phyloP scores from a whole-genome alignment of 2,329 filamentous ascomycete genomes.

The Cladosporium sp. region DNA sequence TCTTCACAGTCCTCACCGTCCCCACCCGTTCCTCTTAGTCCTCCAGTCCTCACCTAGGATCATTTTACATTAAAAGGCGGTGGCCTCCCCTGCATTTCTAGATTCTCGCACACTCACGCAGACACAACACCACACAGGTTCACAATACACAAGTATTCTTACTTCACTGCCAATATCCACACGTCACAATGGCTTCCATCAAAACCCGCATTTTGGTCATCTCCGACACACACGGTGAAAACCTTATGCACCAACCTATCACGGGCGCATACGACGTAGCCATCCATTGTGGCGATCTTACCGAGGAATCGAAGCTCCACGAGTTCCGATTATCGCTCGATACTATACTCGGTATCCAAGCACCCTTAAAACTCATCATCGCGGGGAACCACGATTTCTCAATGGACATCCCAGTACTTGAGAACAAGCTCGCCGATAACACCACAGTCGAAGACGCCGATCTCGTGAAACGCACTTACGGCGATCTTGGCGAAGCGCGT shows the following conservation, averaged over 20 bases:
- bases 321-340: conserved; percentile 36
- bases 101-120: neutral
- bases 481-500: conserved; percentile 36
- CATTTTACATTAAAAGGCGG: too few species aligned
- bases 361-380: conserved; percentile 41
- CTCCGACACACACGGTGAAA: conserved; percentile 31
- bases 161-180: too few species aligned
- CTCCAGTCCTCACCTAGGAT: too few species aligned
- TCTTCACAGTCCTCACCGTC: too few species aligned
- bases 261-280: conserved; percentile 35
- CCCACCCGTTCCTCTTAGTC: too few species aligned
- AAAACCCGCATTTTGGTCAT: conserved; percentile 27
- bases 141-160: too few species aligned
- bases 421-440: conserved; percentile 36
- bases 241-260: conserved; percentile 16
- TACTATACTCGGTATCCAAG: conserved; percentile 33
- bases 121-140: too few species aligned
- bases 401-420: conserved; percentile 38
- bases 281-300: conserved; percentile 45
- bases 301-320: conserved; percentile 32
- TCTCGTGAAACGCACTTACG: conserved; percentile 41
- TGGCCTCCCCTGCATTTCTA: too few species aligned
- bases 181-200: neutral
- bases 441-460: conserved; percentile 31
- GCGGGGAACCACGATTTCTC: conserved; percentile 41